Evolutionary conservation across 139 green algal species (phyloP), one percentile per base, ranked within the genome.

Genomic region (Spirogloea muscicola): DNA sequence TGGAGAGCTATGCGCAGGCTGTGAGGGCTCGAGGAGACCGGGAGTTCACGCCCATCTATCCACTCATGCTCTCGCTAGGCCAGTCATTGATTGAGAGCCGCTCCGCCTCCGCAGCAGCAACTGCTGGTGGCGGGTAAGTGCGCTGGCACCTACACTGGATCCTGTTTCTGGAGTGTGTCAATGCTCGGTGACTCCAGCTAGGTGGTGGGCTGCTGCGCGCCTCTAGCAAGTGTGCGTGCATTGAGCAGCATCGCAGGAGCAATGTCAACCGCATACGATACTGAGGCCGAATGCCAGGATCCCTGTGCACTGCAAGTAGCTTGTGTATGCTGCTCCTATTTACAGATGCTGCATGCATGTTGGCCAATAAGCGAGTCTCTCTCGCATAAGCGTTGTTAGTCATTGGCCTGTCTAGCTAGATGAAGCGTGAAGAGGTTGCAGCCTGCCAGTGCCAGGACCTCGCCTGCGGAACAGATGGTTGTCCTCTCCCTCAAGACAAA

Each of bases 31-130:
- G 74, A 60, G 74, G 74, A 16, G 74, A 74, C 21, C 65, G 66
- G 49, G 61, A 82, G 61, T 82, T 80, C 41, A 29, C 36, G 3
- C 74, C 66, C 3, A 64, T 82, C 1, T 82, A 82, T 44, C 49
- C 74, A 3, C 40, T 82, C 16, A 82, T 82, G 66, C 33, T 82
- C 49, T 57, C 57, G 33, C 37, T 82, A 29, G 74, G 74, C 2
- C 67, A 68, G 33, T 38, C 44, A 7, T 13, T 81, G 6, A 2
- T 75, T 31, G 73, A 48, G 21, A 68, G 38, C 21, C 21, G 21
- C 1, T 66, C 58, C 25, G 33, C 25, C 2, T 68, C 2, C 1
- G 3, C 58, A 78, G 21, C 21, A 21, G 21, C 21, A 21, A 55
- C 21, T 21, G 21, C 21, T 21, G 46, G 21, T 21, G 21, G 21